phyloP scores from a whole-genome alignment of 176 grass and related monocot species.

The Avena insularis region DNA sequence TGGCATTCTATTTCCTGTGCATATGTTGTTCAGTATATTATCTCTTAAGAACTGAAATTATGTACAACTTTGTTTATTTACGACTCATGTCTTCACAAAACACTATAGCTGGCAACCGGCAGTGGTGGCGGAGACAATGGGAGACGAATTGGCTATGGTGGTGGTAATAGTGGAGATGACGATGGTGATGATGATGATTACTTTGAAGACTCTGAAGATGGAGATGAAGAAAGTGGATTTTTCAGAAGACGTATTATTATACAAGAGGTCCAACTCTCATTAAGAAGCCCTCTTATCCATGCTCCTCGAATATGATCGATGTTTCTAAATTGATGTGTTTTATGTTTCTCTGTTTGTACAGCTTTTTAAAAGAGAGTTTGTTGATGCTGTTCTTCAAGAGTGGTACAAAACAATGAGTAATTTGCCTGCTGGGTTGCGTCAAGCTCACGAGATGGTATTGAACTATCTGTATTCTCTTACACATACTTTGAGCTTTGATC shows the following conservation, averaged over 20 bases:
- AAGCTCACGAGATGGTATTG: constrained; percentile 79
- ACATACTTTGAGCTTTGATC: constrained; percentile 24
- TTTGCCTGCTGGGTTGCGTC: constrained; percentile 72
- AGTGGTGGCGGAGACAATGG: constrained; percentile 78
- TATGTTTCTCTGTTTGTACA: constrained; percentile 38
- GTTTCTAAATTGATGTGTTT: constrained; percentile 16
- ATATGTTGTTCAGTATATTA: constrained; percentile 11
- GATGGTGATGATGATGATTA: constrained; percentile 79
- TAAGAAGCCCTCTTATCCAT: not conserved
- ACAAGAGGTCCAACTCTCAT: constrained; percentile 56
- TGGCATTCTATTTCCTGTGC: not conserved
- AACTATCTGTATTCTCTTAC: constrained; percentile 12
- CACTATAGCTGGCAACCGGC: constrained; percentile 57
- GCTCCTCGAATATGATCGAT: not conserved
- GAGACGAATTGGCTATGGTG: constrained; percentile 67
- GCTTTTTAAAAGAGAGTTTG: constrained; percentile 77
- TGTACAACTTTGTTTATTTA: constrained; percentile 15
- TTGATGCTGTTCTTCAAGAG: constrained; percentile 81
- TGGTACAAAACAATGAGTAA: constrained; percentile 73
- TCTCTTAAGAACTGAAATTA: constrained; percentile 14
- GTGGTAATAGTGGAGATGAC: constrained; percentile 77
- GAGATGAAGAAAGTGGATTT: constrained; percentile 62
- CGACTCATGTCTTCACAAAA: constrained; percentile 26
- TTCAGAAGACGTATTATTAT: constrained; percentile 66
- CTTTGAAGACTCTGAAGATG: constrained; percentile 79